Percentiles rank a stretch among this genome's conserved stretches.
Evolutionary conservation across 768 basidiomycete species (phyloP).

Genomic region (Tulasnella calospora): DNA sequence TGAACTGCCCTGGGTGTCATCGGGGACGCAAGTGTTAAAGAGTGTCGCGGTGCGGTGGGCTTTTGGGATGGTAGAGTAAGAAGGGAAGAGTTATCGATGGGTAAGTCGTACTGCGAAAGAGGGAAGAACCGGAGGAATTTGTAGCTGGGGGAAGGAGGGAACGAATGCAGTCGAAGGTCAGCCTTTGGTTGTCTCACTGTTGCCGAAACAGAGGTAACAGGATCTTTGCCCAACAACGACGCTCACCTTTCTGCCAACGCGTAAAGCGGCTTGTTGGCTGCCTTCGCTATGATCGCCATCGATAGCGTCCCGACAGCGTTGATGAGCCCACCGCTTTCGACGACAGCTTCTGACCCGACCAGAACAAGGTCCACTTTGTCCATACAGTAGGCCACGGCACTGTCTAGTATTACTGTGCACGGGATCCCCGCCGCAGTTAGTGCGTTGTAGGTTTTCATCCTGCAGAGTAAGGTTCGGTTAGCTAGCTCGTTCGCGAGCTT

Average conservation of each 20-base stretch:
- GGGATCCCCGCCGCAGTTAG: slow-evolving; percentile 88
- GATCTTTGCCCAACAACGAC: not conserved
- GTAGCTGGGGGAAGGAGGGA: slow-evolving; percentile 54
- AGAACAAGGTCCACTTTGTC: slow-evolving; percentile 92
- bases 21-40: not conserved
- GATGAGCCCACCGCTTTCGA: slow-evolving; percentile 89
- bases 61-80: slow-evolving; percentile 55
- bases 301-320: slow-evolving; percentile 95
- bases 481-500: not conserved
- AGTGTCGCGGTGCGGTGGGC: slow-evolving; percentile 34
- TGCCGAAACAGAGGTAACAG: no score
- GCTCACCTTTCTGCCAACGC: slow-evolving; percentile 82
- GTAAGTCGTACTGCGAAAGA: slow-evolving; percentile 83
- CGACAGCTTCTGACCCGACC: slow-evolving; percentile 96
- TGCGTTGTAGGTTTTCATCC: slow-evolving; percentile 84
- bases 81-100: slow-evolving; percentile 69
- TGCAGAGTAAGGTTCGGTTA: slow-evolving; percentile 35
- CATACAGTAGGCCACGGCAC: slow-evolving; percentile 96
- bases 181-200: not conserved
- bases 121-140: slow-evolving; percentile 97
- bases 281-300: slow-evolving; percentile 93
- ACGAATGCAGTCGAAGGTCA: not conserved
- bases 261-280: slow-evolving; percentile 93
- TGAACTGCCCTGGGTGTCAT: slow-evolving; percentile 27
- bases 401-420: slow-evolving; percentile 90